Base-by-base conservation (phyloP, 768 basidiomycete species). In the Daedalea quercina region DNA sequence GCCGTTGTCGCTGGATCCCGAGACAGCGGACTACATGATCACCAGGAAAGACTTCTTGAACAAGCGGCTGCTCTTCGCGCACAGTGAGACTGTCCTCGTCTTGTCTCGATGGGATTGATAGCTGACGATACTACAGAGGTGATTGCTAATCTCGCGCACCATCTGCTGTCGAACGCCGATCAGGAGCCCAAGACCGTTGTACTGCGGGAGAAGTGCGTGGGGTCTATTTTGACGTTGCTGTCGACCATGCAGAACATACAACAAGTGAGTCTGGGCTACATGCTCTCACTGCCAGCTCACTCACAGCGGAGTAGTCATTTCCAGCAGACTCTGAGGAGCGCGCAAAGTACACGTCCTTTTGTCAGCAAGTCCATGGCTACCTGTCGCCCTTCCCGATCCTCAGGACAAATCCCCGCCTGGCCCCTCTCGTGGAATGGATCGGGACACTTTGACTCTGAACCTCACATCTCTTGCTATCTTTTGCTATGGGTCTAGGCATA, bases 211-310 rank as follows among this genome's bases (percentile, higher is more conserved):
- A 60, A 53, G 19, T 76, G 73, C 42, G 59, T 74, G 15, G 72
- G 73, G 3, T 67, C 73, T 47, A 67, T 76, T 44, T 68, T 74
- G 4, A 68, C 58, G 33, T 73, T 83, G 67, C 68, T 84, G 25
- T 73, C 76, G 20, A 66, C 75, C 1, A 80, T 86, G 78, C 68
- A 76, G 20, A 70, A 71, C 26, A 73, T 73, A 35, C 67, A 70
- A 53, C 62, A 68, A 63, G 83, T 81, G 58, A 25, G 59, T n/a
- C n/a, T n/a, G n/a, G 17, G 17, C 34, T 13, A 6, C 13, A 6
- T 8, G 17, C 4, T 9, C 12, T 26, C 4, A 26, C 20, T 15
- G 13, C 4, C 37, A 19, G 19, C 37, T 6, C 6, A 40, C 17
- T 22, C 3, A 50, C 17, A 20, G 9, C 31, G 33, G 26, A 2